Evolutionary conservation across 2,329 filamentous ascomycete species (phyloP).

Genomic region (Arthrobotrys sinensis): DNA sequence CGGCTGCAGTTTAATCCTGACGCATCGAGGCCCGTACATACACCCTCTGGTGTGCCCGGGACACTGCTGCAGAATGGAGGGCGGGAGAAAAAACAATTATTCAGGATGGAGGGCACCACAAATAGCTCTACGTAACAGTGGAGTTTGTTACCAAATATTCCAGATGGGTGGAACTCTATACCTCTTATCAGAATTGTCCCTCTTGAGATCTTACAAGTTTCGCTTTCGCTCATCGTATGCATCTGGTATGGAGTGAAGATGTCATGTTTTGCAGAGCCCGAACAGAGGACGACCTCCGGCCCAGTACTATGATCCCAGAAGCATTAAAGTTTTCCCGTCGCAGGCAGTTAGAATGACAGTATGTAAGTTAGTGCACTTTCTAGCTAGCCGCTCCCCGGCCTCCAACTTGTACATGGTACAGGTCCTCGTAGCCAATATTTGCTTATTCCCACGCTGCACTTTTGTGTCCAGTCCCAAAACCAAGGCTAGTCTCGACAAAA

Average conservation of each 20-base stretch:
- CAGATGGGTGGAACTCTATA: conserved; percentile 20
- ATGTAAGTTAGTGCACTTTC: conserved; percentile 34
- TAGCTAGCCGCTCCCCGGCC: conserved; percentile 39
- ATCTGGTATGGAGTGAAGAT: background rate
- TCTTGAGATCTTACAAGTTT: background rate
- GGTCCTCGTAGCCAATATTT: conserved; percentile 28
- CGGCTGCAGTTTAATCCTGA: conserved; percentile 25
- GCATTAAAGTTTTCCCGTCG: conserved; percentile 49
- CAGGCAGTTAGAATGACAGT: conserved; percentile 19
- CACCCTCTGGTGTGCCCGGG: conserved; percentile 35
- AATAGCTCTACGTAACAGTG: conserved; percentile 29
- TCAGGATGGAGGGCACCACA: conserved; percentile 20
- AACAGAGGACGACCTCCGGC: background rate
- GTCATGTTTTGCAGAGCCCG: background rate
- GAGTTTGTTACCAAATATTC: conserved; percentile 18
- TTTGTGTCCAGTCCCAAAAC: conserved; percentile 60
- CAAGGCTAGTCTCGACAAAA: conserved; percentile 44
- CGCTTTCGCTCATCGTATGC: background rate
- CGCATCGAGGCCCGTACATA: conserved; percentile 24
- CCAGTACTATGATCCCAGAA: conserved; percentile 13
- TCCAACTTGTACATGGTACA: conserved; percentile 54
- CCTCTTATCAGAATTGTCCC: conserved; percentile 4
- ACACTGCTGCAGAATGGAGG: conserved; percentile 8
- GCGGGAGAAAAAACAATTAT: background rate
- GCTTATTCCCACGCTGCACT: conserved; percentile 47